A percentile compares a stretch with the other conserved stretches of the same genome.
These are phyloP conservation scores for Wickerhamiella cacticola DNA, from an alignment of 805 yeast species.

Conservation along the genomic window DNA sequence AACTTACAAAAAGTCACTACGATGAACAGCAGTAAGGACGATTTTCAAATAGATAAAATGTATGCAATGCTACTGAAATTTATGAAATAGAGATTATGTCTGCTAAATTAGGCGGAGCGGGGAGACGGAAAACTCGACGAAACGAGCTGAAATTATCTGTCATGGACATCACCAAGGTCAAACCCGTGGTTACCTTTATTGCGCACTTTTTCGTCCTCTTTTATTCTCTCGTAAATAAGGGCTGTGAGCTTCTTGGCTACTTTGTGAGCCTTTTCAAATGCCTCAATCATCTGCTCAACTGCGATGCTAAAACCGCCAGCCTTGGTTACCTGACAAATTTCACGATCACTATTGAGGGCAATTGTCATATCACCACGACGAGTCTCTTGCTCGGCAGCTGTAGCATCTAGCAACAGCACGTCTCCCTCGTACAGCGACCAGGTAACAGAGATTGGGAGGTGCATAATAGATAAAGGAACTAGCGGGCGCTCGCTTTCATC, in stretches of 20 bases:
- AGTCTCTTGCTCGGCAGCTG: conserved; percentile 59
- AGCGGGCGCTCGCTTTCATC: conserved; percentile 72
- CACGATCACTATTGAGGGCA: conserved; percentile 80
- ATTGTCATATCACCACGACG: conserved; percentile 72
- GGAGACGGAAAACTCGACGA: too few species aligned
- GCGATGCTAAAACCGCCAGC: conserved; percentile 84
- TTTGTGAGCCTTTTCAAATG: conserved; percentile 52
- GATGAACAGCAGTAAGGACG: too few species aligned
- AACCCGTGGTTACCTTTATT: conserved; percentile 32
- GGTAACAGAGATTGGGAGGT: conserved; percentile 80
- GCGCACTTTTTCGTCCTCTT: conserved; percentile 41
- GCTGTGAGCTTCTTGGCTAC: conserved; percentile 56
- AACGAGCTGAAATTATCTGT: too few species aligned
- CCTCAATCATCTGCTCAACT: conserved; percentile 52
- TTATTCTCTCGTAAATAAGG: conserved; percentile 44
- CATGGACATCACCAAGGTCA: conserved; percentile 23
- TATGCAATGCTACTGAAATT: conserved; percentile 2
- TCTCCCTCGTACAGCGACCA: conserved; percentile 62
- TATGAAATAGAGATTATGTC: not conserved
- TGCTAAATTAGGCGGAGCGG: not conserved
- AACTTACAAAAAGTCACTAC: too few species aligned
- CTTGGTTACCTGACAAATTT: conserved; percentile 77
- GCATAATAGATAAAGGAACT: conserved; percentile 70
- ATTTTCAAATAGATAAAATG: not conserved
- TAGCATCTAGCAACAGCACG: conserved; percentile 47